These are phyloP conservation scores for Marchantia paleacea DNA, from an alignment of 225 moss, liverwort and hornwort genomes.

Conservation along the genomic window DNA sequence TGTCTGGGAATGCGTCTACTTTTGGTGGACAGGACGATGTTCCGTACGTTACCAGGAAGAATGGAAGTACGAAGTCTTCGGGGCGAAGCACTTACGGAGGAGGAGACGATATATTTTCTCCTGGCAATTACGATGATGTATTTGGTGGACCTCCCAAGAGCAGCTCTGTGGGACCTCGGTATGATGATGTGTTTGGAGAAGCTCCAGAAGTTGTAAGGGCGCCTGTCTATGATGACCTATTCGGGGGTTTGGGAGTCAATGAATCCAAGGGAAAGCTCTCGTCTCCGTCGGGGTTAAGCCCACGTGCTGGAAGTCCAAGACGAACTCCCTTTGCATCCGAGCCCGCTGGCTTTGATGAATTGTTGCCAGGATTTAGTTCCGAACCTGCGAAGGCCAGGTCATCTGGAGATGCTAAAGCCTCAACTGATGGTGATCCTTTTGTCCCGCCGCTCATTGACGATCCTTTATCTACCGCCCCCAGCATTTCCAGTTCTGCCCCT, in stretches of 20 bases:
- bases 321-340: conserved; percentile 41
- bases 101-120: conserved; percentile 41
- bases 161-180: conserved; percentile 28
- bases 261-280: conserved; percentile 43
- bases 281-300: conserved; percentile 34
- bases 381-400: conserved; percentile 35
- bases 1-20: conserved; percentile 36
- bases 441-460: conserved; percentile 31
- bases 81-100: conserved; percentile 43
- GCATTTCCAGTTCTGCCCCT: conserved; percentile 30
- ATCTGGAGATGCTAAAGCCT: conserved; percentile 27
- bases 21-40: conserved; percentile 43
- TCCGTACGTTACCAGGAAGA: conserved; percentile 43
- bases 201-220: conserved; percentile 41
- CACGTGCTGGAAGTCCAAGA: conserved; percentile 33
- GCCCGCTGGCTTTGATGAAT: conserved; percentile 37
- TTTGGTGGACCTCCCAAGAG: conserved; percentile 59
- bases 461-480: conserved; percentile 25
- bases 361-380: conserved; percentile 45
- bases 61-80: conserved; percentile 47
- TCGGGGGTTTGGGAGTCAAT: conserved; percentile 60
- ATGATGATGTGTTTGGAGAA: conserved; percentile 42
- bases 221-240: conserved; percentile 66
- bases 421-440: conserved; percentile 38
- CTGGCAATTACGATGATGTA: conserved; percentile 51